Evolutionary conservation across 2,329 filamentous ascomycete species (phyloP), one percentile per base, ranked within the genome.

Genomic region (Ilyonectria sp.): DNA sequence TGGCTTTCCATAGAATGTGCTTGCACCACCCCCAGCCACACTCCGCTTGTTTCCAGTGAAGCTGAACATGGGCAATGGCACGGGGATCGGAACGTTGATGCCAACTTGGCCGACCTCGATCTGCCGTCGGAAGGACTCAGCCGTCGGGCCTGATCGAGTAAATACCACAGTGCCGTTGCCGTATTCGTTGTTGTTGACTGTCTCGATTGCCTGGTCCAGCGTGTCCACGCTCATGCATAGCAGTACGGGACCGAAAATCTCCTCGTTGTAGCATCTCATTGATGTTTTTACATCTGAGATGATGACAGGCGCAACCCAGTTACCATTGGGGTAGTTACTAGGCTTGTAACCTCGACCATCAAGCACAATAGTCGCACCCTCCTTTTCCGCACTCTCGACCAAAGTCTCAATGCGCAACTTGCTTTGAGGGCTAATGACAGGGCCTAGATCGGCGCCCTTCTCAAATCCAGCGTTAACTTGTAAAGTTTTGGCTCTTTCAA

Each of bases 1-100:
- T 0, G 94, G 93, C 82, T 93, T 92, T 69, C 95, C 95, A 82
- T 98, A 98, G 80, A 98, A 98, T 15, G 94, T 97, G 83, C 89
- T 97, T 23, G 93, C 92, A 64, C 95, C 95, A 58, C 94, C 94
- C 60, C 95, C 95, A 0, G 95, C 95, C 62, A 98, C 86, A 78
- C 91, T 94, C 87, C 92, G 94, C 90, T 98, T 94, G 84, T 91
- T 92, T 49, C 89, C 90, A 23, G 90, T 91, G 78, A 92, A 92
- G 60, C 86, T 89, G 81, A 91, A 92, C 86, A 91, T 90, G 76
- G 89, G 89, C 70, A 92, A 82, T 13, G 90, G 89, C 63, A 91
- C 89, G 35, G 88, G 92, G 76, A 94, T 94, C 19, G 92, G 92
- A 7, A 94, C 92, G 75, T 95, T 95, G 84, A 95, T 92, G 55